Evolutionary conservation across 352 stramenopile species (phyloP).

Genomic region (Nothophytophthora sp.): DNA sequence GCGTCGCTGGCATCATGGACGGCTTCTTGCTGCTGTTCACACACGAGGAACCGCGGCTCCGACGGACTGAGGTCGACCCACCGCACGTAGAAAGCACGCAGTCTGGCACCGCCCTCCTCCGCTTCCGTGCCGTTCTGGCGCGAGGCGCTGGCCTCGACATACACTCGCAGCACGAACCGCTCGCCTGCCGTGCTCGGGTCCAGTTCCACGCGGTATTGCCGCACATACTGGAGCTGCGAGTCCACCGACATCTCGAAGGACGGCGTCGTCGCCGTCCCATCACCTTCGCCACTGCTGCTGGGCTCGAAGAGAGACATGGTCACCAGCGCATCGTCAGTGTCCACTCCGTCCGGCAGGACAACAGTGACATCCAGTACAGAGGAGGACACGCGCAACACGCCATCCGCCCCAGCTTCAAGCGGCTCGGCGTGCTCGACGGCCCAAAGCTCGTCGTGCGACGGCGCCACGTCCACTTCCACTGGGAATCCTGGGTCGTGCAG

Average conservation of each 20-base stretch:
- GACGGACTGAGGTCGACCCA: conserved; percentile 30
- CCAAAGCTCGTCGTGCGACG: conserved; percentile 40
- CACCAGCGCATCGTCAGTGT: conserved; percentile 21
- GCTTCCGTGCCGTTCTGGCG: not conserved
- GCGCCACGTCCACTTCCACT: conserved; percentile 24
- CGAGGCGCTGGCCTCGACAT: conserved; percentile 18
- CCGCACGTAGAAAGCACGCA: conserved; percentile 35
- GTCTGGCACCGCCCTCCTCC: conserved; percentile 2
- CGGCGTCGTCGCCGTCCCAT: not conserved
- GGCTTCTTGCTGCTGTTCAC: no score
- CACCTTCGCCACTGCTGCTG: not conserved
- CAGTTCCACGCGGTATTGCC: conserved; percentile 33
- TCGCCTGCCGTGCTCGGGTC: conserved; percentile 11
- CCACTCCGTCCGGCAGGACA: conserved; percentile 9
- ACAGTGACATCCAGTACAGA: conserved; percentile 36
- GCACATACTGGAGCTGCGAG: conserved; percentile 25
- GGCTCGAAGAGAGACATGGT: conserved; percentile 32
- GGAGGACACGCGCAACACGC: conserved; percentile 27
- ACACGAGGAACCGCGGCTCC: conserved; percentile 27
- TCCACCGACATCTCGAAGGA: conserved; percentile 27
- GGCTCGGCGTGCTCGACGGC: conserved; percentile 1
- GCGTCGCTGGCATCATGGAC: no score
- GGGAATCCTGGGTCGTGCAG: conserved; percentile 37
- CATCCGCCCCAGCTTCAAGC: no score
- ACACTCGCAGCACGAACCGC: conserved; percentile 32